phyloP scores from a whole-genome alignment of 441 rosid species.

The Capsella rubella region DNA sequence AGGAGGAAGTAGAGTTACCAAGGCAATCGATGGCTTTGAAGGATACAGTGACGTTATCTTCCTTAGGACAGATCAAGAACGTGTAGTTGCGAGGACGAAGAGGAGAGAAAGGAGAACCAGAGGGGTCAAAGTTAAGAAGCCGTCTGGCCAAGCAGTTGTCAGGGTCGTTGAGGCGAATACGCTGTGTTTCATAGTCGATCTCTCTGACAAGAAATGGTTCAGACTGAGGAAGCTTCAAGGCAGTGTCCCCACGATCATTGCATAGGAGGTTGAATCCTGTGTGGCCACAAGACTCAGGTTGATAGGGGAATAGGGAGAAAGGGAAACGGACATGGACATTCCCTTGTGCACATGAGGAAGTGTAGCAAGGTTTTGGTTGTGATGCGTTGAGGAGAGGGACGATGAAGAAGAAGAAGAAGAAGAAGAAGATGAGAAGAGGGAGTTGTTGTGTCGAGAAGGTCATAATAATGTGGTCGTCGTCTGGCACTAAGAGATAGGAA shows the following conservation, averaged over 20 bases:
- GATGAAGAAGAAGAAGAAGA: conserved; percentile 19
- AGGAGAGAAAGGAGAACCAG: conserved; percentile 65
- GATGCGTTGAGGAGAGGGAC: conserved; percentile 31
- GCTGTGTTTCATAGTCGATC: conserved; percentile 56
- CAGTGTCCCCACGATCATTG: conserved; percentile 26
- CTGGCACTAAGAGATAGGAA: conserved; percentile 22
- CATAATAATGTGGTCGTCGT: conserved; percentile 39
- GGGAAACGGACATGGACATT: background rate
- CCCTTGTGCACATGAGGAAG: background rate
- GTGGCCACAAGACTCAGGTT: conserved; percentile 53
- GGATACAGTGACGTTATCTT: conserved; percentile 27
- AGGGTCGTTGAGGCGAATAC: conserved; percentile 62
- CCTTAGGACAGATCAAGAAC: conserved; percentile 65
- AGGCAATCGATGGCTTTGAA: conserved; percentile 59
- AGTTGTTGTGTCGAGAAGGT: conserved; percentile 7
- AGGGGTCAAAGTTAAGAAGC: conserved; percentile 57
- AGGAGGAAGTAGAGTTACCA: conserved; percentile 61
- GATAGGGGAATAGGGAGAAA: conserved; percentile 45
- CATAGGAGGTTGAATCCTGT: conserved; percentile 67
- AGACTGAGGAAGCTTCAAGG: conserved; percentile 58
- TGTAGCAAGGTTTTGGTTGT: conserved; percentile 26
- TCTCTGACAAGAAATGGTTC: conserved; percentile 56
- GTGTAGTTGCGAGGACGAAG: conserved; percentile 53
- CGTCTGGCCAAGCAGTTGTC: conserved; percentile 61
- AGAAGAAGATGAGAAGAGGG: conserved; percentile 12